These are phyloP conservation scores for Hordeum marinum DNA, from an alignment of 176 grass and related monocot genomes.

Conservation along the genomic window DNA sequence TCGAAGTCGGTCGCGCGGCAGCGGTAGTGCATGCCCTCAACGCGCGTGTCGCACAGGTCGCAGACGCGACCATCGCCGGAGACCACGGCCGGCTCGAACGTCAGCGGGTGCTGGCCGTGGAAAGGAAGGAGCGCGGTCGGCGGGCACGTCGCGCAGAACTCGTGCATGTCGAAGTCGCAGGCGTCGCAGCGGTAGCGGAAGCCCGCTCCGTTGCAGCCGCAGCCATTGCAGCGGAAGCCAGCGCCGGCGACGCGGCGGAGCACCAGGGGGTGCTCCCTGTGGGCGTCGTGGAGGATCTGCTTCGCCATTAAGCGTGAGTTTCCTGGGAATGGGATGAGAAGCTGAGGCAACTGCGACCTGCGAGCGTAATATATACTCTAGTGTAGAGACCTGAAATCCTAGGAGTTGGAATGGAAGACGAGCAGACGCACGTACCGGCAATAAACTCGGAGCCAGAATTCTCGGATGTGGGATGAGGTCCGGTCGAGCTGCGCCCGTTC, in stretches of 20 bases:
- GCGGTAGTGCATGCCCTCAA: neutral
- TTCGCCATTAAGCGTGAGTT: neutral
- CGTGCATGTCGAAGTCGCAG: constrained; percentile 17
- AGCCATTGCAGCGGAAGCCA: neutral
- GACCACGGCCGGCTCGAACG: neutral
- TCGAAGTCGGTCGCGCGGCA: neutral
- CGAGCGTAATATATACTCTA: too few relatives aligned
- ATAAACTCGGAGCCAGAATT: too few relatives aligned
- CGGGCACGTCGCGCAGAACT: neutral
- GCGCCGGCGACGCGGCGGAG: neutral
- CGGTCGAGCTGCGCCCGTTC: too few relatives aligned
- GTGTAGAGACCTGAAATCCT: too few relatives aligned
- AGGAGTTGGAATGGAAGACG: neutral
- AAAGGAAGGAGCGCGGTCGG: neutral
- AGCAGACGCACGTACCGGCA: too few relatives aligned
- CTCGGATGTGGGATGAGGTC: too few relatives aligned
- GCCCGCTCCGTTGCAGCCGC: constrained; percentile 3
- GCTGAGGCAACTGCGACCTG: too few relatives aligned
- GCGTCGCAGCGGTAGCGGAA: neutral
- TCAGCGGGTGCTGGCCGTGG: constrained; percentile 10
- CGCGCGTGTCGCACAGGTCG: neutral
- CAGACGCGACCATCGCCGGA: neutral
- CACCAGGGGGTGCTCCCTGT: neutral
- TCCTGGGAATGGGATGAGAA: neutral
- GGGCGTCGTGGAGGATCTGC: neutral